Conservation (phyloP, 78 protist genomes). For the Planoprotostelium fungivorum region DNA sequence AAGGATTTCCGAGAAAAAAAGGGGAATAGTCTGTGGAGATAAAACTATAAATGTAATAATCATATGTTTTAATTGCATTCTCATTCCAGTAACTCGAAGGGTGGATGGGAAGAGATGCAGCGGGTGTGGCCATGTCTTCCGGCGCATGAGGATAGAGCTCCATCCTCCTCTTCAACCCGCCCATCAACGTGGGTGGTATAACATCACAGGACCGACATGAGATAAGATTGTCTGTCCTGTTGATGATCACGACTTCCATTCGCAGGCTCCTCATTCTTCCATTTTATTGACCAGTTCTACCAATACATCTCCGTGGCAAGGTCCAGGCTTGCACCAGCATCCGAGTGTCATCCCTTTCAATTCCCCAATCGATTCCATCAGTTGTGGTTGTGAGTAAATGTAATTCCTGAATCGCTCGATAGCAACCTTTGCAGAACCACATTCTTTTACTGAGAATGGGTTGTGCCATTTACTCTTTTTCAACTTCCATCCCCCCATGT, state of each 20-base stretch:
- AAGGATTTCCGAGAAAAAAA: too few relatives aligned
- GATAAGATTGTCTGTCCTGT: too few relatives aligned
- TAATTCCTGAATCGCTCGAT: not conserved
- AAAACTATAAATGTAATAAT: too few relatives aligned
- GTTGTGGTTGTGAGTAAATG: not conserved
- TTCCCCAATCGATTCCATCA: conserved; percentile 7
- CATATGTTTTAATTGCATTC: too few relatives aligned
- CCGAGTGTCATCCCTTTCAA: conserved; percentile 34
- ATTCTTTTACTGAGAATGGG: conserved; percentile 17
- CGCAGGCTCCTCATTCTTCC: conserved; percentile 13
- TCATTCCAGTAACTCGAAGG: not conserved
- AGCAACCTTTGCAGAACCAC: not conserved
- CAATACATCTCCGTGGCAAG: conserved; percentile 34
- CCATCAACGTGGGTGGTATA: too few relatives aligned
- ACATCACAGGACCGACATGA: too few relatives aligned
- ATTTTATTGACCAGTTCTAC: conserved; percentile 11
- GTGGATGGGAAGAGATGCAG: too few relatives aligned
- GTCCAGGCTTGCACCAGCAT: conserved; percentile 29
- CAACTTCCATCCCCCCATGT: conserved; percentile 41
- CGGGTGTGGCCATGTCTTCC: not conserved
- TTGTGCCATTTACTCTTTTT: conserved; percentile 40
- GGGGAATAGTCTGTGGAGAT: too few relatives aligned
- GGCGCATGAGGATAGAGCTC: not conserved
- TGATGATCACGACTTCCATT: too few relatives aligned
- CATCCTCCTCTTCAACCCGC: not conserved